These are phyloP conservation scores for Colletotrichum graminicola DNA, from an alignment of 2,329 filamentous ascomycete species.

Conservation along the genomic window DNA sequence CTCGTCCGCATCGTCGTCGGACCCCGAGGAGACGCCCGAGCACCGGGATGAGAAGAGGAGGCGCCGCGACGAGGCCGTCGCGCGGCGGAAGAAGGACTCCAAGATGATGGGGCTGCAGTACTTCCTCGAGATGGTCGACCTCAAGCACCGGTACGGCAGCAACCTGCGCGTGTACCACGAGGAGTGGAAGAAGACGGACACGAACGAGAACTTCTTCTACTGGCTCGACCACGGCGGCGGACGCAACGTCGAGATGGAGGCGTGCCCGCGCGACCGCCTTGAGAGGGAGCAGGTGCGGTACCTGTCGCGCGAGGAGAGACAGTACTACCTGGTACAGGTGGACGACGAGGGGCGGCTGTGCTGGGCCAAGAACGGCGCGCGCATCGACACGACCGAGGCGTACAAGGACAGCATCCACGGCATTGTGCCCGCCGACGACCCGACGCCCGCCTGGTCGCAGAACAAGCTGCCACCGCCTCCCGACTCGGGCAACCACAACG, in stretches of 20 bases:
- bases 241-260: slow-evolving; percentile 74
- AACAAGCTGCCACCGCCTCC: slow-evolving; percentile 46
- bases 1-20: slow-evolving; percentile 47
- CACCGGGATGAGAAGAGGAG: slow-evolving; percentile 55
- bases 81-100: slow-evolving; percentile 72
- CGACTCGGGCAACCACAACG: slow-evolving; percentile 14
- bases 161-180: slow-evolving; percentile 86
- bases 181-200: slow-evolving; percentile 83
- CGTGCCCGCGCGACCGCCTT: slow-evolving; percentile 79
- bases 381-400: slow-evolving; percentile 80
- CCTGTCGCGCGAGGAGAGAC: slow-evolving; percentile 82
- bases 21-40: slow-evolving; percentile 51
- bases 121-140: slow-evolving; percentile 86
- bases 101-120: slow-evolving; percentile 89
- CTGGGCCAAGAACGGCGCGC: slow-evolving; percentile 85
- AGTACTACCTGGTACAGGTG: slow-evolving; percentile 83
- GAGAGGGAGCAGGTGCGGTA: slow-evolving; percentile 87
- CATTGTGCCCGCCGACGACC: slow-evolving; percentile 73
- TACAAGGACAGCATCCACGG: slow-evolving; percentile 86
- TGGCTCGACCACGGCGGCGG: slow-evolving; percentile 91
- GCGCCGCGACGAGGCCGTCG: slow-evolving; percentile 62
- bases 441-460: slow-evolving; percentile 65
- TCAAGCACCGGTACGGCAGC: slow-evolving; percentile 88
- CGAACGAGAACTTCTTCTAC: slow-evolving; percentile 91
- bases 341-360: slow-evolving; percentile 81